Base-by-base conservation (phyloP, 305 asterid genomes). In the Petunia hybrid region DNA sequence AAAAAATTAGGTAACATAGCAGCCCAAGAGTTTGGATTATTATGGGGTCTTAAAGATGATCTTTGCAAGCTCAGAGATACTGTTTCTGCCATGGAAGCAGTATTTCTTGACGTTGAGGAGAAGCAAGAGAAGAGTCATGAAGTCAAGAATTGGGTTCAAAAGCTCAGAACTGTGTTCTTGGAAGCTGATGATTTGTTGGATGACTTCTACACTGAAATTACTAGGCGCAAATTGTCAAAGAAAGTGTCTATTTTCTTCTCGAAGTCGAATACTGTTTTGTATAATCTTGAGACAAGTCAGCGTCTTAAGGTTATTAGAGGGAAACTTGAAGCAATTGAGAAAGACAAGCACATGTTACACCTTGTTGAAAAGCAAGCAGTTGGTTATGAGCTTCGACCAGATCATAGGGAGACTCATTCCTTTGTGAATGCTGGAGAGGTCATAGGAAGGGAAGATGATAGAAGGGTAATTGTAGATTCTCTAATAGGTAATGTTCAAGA, bases 101-200 rank as follows among this genome's bases (percentile, higher is more conserved):
- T 67, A 39, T 43, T 67, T 39, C 53, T 67, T 39, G 75, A 67
- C 13, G 75, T 14, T 22, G 35, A 67, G 36, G 75, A 67, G 75
- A 67, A 43, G 12, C 75, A 67, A n/a, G 35, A n/a, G 36, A 46
- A 67, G 0, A 67, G 75, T 46, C 75, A 6, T 1, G 53, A 39
- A 9, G 36, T 67, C 12, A 13, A 43, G 38, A 16, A 67, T 67
- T 67, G 75, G 75, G 51, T 67, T 2, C 75, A 46, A 41, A 67
- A 16, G 75, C 75, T 67, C 53, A 40, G 53, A 67, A 0, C 75
- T 13, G 75, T 67, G 8, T 40, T 67, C 39, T 67, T 39, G 22
- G 53, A 40, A 8, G 75, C 53, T 67, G 51, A 67, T 67, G 75
- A 67, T 1, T 67, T 67, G 75, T 67, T 67, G 31, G 75, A 67